Conservation (phyloP, 1,284 basidiomycete species). For the Paramarasmius palmivorus region DNA sequence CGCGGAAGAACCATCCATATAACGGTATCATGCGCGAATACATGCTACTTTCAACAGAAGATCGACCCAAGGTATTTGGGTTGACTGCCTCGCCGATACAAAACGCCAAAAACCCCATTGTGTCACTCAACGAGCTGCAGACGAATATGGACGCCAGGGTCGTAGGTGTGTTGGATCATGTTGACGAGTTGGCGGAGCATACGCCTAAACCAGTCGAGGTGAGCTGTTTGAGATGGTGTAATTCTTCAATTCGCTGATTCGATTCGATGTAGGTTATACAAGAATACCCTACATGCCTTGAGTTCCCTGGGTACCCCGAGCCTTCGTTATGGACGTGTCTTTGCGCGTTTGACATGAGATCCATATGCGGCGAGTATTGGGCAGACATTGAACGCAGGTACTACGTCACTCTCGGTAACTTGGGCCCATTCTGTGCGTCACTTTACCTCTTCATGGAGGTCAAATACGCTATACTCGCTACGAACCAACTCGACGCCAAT, state of each 20-base stretch:
- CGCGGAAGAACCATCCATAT: conserved; percentile 79
- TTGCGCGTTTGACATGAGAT: conserved; percentile 41
- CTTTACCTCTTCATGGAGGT: conserved; percentile 63
- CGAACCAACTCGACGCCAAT: not conserved
- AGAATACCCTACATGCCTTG: conserved; percentile 52
- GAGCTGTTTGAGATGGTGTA: too few relatives aligned
- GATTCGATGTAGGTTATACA: conserved; percentile 49
- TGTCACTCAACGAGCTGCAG: conserved; percentile 66
- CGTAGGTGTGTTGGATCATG: conserved; percentile 68
- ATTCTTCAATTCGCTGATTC: not conserved
- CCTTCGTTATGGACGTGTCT: conserved; percentile 58
- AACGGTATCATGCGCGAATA: conserved; percentile 82
- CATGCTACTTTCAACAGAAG: conserved; percentile 44
- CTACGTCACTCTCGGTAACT: conserved; percentile 48
- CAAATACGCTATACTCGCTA: conserved; percentile 41
- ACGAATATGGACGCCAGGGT: conserved; percentile 70
- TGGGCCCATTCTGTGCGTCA: conserved; percentile 47
- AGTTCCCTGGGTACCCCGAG: conserved; percentile 53
- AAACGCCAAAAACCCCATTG: conserved; percentile 65
- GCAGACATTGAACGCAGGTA: conserved; percentile 59
- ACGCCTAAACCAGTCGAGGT: conserved; percentile 70
- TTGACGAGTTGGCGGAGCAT: conserved; percentile 60
- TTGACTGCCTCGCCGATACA: conserved; percentile 88
- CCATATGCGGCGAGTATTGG: conserved; percentile 54
- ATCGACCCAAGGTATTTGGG: conserved; percentile 81